Evolutionary conservation across 176 grass and related monocot species (phyloP).

Genomic region (Saccharum spontaneum): DNA sequence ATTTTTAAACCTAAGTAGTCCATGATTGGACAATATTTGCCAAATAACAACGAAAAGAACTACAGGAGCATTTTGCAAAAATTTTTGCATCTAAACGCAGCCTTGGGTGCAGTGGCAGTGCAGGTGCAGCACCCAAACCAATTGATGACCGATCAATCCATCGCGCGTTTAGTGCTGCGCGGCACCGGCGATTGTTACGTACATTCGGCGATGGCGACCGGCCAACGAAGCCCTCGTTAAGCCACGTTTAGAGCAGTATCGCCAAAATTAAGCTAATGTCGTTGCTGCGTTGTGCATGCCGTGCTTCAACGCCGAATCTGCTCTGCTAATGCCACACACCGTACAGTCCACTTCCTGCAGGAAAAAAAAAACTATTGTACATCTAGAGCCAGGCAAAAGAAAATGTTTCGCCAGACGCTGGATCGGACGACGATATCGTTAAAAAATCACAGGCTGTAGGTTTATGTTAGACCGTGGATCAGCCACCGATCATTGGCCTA

Average conservation of each 20-base stretch:
- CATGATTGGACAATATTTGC: too few species aligned
- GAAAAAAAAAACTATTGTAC: not conserved
- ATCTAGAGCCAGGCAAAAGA: not conserved
- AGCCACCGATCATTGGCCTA: not conserved
- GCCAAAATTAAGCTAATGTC: not conserved
- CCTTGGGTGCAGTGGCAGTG: not conserved
- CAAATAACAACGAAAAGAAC: too few species aligned
- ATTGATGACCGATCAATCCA: not conserved
- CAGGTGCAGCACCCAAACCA: not conserved
- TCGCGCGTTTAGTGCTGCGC: conserved; percentile 8
- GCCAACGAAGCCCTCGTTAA: conserved; percentile 5
- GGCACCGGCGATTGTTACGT: not conserved
- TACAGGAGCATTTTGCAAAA: too few species aligned
- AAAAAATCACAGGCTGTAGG: not conserved
- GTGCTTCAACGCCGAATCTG: not conserved
- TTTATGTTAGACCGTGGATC: not conserved
- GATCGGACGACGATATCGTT: not conserved
- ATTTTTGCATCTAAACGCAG: too few species aligned
- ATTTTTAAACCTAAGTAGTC: too few species aligned
- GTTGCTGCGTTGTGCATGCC: not conserved
- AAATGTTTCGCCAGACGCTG: not conserved
- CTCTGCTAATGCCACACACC: not conserved
- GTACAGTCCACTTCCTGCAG: not conserved
- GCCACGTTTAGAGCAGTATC: not conserved
- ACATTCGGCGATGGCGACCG: conserved; percentile 23